Evolutionary conservation across 176 grass and related monocot species (phyloP), one percentile per base, ranked within the genome.

Genomic region (Pontederia crassipes): DNA sequence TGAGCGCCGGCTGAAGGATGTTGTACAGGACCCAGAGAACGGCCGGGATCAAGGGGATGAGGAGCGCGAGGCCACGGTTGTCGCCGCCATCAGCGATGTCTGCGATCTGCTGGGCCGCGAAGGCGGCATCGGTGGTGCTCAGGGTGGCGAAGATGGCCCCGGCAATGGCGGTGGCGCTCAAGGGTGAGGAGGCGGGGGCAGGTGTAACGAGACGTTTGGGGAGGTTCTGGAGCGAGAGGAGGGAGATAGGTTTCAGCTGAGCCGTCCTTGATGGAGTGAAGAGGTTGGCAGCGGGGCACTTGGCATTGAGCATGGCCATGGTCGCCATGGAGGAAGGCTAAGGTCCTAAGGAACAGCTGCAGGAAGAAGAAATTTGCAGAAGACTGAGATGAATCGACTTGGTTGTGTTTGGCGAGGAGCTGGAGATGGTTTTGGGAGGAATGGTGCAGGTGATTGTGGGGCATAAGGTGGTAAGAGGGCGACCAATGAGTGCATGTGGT

Each of bases 231-330:
- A 60, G 58, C 15, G 58, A 45, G 58, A 60, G 58, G 58, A 60
- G 58, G 26, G 58, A 60, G 11, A 60, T 32, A 10, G 58, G 58
- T 27, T 60, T 45, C 6, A 13, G 13, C 27, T 14, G 2, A 29
- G 58, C 12, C 29, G 58, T 4, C 58, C 29, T 60, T 45, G 58
- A n/a, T 14, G 58, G 27, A 12, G 20, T 28, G 13, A 32, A 28
- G 27, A 29, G 58, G 58, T 35, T 40, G 20, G 58, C 13, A 29
- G 58, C 14, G 27, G 27, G 58, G 58, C 58, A 60, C 29, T 32
- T 60, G 12, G 58, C 58, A 32, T 32, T 27, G 27, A 60, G 58
- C 58, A 60, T 60, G 58, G 58, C 58, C 58, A 60, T 45, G 58
- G 58, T 32, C 29, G 58, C 58, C 14, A 60, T 60, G 12, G 28